Conservation (phyloP, 805 yeast genomes). For the Lachancea kluyveri region DNA sequence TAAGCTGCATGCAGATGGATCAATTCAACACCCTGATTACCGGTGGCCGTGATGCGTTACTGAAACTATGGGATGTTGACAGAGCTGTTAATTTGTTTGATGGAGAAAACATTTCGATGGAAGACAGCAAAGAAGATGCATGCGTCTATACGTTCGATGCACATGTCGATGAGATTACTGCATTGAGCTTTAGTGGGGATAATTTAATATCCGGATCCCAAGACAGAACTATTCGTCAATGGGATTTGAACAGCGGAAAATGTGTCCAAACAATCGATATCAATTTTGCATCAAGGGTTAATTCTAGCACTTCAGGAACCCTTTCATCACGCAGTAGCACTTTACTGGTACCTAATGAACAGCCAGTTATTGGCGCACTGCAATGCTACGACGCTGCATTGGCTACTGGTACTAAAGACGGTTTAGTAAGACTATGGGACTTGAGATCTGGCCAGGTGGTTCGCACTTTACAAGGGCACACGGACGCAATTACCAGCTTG, state of each 20-base stretch:
- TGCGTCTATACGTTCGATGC: conserved; percentile 49
- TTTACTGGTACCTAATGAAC: conserved; percentile 9
- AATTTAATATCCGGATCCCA: conserved; percentile 64
- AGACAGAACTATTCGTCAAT: conserved; percentile 66
- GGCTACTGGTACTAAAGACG: conserved; percentile 76
- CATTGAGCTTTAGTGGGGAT: conserved; percentile 46
- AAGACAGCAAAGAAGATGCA: conserved; percentile 21
- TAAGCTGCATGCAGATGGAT: conserved; percentile 54
- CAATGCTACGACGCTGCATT: conserved; percentile 72
- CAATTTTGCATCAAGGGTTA: conserved; percentile 20
- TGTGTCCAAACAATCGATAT: conserved; percentile 69
- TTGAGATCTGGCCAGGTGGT: conserved; percentile 62
- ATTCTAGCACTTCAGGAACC: conserved; percentile 6
- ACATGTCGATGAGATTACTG: conserved; percentile 62
- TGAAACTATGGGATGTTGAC: conserved; percentile 54
- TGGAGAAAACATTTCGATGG: conserved; percentile 12
- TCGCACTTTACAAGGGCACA: conserved; percentile 57
- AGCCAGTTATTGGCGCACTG: conserved; percentile 54
- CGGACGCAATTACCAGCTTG: conserved; percentile 59
- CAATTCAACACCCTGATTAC: conserved; percentile 39
- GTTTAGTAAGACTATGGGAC: conserved; percentile 72
- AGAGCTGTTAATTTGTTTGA: conserved; percentile 23
- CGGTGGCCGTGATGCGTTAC: conserved; percentile 59
- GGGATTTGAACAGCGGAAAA: conserved; percentile 64
- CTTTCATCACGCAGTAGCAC: conserved; percentile 5